Percentiles rank a stretch among this genome's conserved stretches.
phyloP scores from a whole-genome alignment of 495 filamentous ascomycete species.

The Daldinia vernicosa region DNA sequence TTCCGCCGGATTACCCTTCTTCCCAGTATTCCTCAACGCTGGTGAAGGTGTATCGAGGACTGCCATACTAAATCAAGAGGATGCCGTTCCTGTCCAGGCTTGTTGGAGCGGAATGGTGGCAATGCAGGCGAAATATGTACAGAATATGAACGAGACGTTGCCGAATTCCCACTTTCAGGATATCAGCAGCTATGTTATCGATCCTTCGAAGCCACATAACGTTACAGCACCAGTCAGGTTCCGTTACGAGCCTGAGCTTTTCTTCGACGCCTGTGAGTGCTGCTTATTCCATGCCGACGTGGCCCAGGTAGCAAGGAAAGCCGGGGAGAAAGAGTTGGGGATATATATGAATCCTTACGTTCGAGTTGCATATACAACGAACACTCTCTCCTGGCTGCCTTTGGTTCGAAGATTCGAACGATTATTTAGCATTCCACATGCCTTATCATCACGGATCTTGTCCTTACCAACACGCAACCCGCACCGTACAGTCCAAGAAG shows the following conservation, averaged over 20 bases:
- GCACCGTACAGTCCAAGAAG: constrained; percentile 63
- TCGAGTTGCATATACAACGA: constrained; percentile 69
- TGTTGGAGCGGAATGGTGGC: constrained; percentile 88
- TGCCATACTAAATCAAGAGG: constrained; percentile 68
- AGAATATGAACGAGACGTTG: constrained; percentile 39
- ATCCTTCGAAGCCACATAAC: constrained; percentile 38
- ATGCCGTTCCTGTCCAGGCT: constrained; percentile 76
- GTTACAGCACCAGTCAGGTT: constrained; percentile 67
- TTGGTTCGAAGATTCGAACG: constrained; percentile 67
- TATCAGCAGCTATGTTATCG: constrained; percentile 40
- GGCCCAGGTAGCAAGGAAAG: constrained; percentile 47
- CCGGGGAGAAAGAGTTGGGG: constrained; percentile 58
- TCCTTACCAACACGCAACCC: constrained; percentile 67
- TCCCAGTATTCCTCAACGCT: constrained; percentile 73
- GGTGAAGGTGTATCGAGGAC: constrained; percentile 65
- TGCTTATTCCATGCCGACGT: constrained; percentile 80
- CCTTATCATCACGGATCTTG: constrained; percentile 60
- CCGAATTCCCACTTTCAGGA: constrained; percentile 37
- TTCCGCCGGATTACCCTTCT: constrained; percentile 74
- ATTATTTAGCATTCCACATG: constrained; percentile 64
- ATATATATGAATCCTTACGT: constrained; percentile 79
- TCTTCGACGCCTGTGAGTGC: constrained; percentile 83
- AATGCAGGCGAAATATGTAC: constrained; percentile 74
- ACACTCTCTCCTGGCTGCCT: constrained; percentile 64
- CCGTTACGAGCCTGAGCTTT: constrained; percentile 68